Evolutionary conservation across 139 green algal genomes (phyloP).

Genomic region (Volvox reticuliferus): DNA sequence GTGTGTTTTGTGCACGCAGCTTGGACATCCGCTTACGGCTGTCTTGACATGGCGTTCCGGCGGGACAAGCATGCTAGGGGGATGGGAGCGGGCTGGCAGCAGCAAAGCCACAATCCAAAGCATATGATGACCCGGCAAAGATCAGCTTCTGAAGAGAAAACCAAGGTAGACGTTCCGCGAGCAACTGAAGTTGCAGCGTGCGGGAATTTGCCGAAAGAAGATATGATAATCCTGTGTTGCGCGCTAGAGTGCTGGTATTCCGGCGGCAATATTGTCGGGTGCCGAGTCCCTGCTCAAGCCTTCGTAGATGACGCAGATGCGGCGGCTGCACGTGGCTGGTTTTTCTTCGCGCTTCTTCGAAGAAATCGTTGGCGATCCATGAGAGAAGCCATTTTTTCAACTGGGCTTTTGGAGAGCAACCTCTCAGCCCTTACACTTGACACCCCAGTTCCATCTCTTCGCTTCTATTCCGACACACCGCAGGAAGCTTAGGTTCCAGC

Average conservation of each 20-base stretch:
- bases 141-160: too few relatives aligned
- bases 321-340: neutral
- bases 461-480: neutral
- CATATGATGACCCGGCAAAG: too few relatives aligned
- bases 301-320: constrained; percentile 1
- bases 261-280: neutral
- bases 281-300: neutral
- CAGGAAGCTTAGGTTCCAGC: neutral
- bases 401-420: too few relatives aligned
- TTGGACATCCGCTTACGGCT: neutral
- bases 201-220: too few relatives aligned
- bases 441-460: neutral
- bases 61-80: neutral
- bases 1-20: neutral
- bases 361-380: neutral
- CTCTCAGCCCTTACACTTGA: neutral
- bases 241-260: neutral
- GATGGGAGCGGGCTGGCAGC: neutral
- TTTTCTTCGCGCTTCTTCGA: neutral
- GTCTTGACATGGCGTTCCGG: neutral
- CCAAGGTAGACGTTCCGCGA: too few relatives aligned
- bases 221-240: too few relatives aligned
- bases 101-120: too few relatives aligned
- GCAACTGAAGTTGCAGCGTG: too few relatives aligned
- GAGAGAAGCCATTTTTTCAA: too few relatives aligned